Evolutionary conservation across 2,329 filamentous ascomycete genomes (phyloP), one percentile per base, ranked within the genome.

Genomic region (Hypoxylon sp.): DNA sequence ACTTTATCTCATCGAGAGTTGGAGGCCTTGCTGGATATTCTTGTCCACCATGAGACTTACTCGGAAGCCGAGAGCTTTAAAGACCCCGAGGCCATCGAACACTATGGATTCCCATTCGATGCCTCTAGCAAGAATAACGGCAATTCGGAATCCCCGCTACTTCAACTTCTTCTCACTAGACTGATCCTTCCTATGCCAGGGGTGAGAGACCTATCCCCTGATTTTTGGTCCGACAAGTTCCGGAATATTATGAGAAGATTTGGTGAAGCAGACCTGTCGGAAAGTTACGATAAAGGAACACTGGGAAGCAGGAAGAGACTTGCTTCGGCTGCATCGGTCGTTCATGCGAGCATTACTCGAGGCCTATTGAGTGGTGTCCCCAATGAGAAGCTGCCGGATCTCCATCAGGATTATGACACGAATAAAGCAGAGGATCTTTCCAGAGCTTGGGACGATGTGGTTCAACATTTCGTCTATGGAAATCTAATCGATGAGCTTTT

Each of bases 231-330:
- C 23, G 74, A 77, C n/a, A 78, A 82, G 32, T 74, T 87, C 16
- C 79, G 83, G 59, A 78, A 78, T 1, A 69, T 90, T 11, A 74
- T 90, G 61, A 72, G 75, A 61, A 78, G 83, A 62, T 73, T 93
- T 44, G 84, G 79, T 6, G 79, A 84, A 21, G 87, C 84, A 2
- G 83, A 90, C 40, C 74, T 93, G 21, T 91, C 87, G 1, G 89
- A 93, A 69, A 91, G 87, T 67, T 93, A 91, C 64, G 89, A 93
- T 68, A 91, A 91, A 69, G 89, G 87, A 9, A 78, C 83, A 0
- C 72, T 93, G 59, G 89, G 89, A 0, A 84, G 86, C 51, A 78
- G 89, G 41, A 91, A 91, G 72, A 89, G 87, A 13, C 71, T 93
- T 37, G 83, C 89, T 0, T 90, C 89, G 5, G 88, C 86, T 0